phyloP scores from a whole-genome alignment of 768 basidiomycete species.

The Leccinum boreale region DNA sequence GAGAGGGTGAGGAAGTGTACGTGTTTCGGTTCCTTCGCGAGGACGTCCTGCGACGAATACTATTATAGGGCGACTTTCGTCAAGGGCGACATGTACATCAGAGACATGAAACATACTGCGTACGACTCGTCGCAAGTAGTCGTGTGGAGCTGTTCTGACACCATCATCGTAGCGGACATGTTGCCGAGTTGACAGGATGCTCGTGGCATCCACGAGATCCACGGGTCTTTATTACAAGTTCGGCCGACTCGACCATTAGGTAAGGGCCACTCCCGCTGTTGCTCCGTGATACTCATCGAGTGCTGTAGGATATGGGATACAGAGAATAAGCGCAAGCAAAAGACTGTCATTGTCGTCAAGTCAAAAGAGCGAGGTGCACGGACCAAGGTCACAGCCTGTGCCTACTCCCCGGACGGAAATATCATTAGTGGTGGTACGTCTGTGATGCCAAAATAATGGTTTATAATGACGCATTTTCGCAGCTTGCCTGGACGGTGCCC shows the following conservation, averaged over 20 bases:
- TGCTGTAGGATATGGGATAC: constrained; percentile 85
- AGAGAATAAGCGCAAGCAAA: constrained; percentile 90
- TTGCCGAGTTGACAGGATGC: constrained; percentile 85
- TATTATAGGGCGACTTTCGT: constrained; percentile 65
- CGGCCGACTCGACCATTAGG: constrained; percentile 96
- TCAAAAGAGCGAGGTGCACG: constrained; percentile 92
- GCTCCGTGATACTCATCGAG: constrained; percentile 2
- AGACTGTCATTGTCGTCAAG: constrained; percentile 93
- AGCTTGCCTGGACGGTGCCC: constrained; percentile 89
- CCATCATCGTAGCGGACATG: constrained; percentile 70
- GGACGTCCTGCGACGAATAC: constrained; percentile 47
- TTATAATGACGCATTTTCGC: constrained; percentile 5
- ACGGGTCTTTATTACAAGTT: constrained; percentile 84
- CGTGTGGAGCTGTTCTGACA: constrained; percentile 6
- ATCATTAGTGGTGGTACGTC: constrained; percentile 81
- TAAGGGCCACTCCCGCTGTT: constrained; percentile 31
- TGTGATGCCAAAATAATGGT: constrained; percentile 4
- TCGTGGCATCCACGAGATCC: constrained; percentile 90
- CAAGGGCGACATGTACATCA: constrained; percentile 97
- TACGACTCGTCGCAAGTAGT: constrained; percentile 40
- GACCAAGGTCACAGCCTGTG: constrained; percentile 85
- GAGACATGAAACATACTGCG: constrained; percentile 99
- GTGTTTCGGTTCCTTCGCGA: constrained; percentile 31
- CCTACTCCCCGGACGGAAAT: constrained; percentile 87
- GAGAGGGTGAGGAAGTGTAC: constrained; percentile 91